Evolutionary conservation across 768 basidiomycete genomes (phyloP).

Genomic region (Tephrocybe sp.): DNA sequence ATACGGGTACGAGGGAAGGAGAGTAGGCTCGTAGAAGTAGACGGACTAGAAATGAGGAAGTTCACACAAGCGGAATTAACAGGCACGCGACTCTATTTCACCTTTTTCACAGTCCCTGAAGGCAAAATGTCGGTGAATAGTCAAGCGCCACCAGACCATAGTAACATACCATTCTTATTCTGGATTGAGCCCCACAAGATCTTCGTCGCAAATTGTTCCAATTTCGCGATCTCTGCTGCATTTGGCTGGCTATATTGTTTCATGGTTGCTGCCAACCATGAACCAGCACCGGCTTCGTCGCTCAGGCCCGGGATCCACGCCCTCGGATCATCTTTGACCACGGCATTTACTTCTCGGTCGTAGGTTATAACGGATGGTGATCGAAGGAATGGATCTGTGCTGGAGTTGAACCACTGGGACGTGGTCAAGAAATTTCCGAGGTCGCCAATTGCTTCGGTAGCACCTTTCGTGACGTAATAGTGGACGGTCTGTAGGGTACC

Average conservation of each 20-base stretch:
- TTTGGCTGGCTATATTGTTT: constrained; percentile 57
- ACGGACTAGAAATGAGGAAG: constrained; percentile 34
- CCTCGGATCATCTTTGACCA: constrained; percentile 50
- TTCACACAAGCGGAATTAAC: background rate
- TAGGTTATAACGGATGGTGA: constrained; percentile 57
- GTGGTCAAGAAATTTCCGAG: constrained; percentile 56
- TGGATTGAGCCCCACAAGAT: constrained; percentile 53
- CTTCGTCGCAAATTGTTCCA: constrained; percentile 48
- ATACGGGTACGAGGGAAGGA: constrained; percentile 47
- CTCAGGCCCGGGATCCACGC: constrained; percentile 63
- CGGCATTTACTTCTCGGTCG: constrained; percentile 49
- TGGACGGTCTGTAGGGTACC: constrained; percentile 54
- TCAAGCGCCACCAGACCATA: background rate
- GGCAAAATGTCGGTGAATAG: constrained; percentile 1
- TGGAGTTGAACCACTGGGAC: constrained; percentile 50
- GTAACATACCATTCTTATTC: constrained; percentile 40
- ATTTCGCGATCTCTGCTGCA: constrained; percentile 50
- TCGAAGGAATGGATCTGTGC: constrained; percentile 50
- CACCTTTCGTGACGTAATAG: constrained; percentile 49
- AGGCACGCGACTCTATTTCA: constrained; percentile 13
- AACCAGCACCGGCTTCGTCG: constrained; percentile 61
- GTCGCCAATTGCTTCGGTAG: constrained; percentile 44
- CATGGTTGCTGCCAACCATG: constrained; percentile 56
- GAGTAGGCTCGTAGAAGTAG: constrained; percentile 49
- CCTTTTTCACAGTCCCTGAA: constrained; percentile 54